A percentile compares a stretch with the other conserved stretches of the same genome.
Conservation (phyloP, 345 rosid species). For the Camelina hispida region DNA sequence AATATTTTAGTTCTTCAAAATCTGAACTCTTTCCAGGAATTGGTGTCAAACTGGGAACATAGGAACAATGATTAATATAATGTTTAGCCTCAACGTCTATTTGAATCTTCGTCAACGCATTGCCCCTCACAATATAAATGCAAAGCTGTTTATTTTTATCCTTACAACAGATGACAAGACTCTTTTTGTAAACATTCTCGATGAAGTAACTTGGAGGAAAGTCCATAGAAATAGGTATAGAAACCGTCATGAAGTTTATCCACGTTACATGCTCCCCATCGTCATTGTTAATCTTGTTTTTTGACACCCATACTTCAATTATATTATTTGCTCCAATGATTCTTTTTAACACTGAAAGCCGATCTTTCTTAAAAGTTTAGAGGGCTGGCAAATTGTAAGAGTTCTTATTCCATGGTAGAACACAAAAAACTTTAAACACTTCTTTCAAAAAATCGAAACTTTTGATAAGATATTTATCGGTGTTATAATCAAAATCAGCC, state of each 20-base stretch:
- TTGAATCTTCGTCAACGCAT: background rate
- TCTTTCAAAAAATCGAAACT: background rate
- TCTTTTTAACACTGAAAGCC: background rate
- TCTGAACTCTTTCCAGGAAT: background rate
- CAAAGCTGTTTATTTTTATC: too few relatives aligned
- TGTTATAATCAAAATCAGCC: background rate
- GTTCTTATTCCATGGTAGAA: background rate
- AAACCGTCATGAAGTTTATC: too few relatives aligned
- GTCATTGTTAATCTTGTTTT: too few relatives aligned
- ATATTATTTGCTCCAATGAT: too few relatives aligned
- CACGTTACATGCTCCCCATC: too few relatives aligned
- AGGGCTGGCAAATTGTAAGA: background rate
- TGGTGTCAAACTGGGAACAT: background rate
- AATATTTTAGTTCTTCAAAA: background rate
- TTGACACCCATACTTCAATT: too few relatives aligned
- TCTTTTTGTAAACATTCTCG: too few relatives aligned
- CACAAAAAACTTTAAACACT: background rate
- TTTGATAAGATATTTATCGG: background rate
- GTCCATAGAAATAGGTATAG: too few relatives aligned
- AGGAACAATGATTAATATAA: background rate
- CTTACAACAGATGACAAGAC: too few relatives aligned
- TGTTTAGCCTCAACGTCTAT: background rate
- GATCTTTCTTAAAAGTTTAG: background rate
- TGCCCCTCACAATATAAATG: too few relatives aligned
- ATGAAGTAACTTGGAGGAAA: too few relatives aligned